These are phyloP conservation scores for Candida loeiensis DNA, from an alignment of 805 yeast genomes.

Conservation along the genomic window DNA sequence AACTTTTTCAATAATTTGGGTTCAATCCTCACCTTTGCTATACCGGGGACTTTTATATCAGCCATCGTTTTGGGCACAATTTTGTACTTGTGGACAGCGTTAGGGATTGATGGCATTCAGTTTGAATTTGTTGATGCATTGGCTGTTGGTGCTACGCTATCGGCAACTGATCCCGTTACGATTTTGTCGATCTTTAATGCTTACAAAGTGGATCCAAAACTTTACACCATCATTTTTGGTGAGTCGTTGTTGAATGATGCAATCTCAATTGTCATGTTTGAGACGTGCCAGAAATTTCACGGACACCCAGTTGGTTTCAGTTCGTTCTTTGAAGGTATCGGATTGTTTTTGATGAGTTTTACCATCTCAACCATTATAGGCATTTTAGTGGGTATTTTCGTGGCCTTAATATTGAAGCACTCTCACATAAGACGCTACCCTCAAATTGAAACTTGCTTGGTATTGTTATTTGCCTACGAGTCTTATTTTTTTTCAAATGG, in stretches of 20 bases:
- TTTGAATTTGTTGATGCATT: constrained; percentile 95
- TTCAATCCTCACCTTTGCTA: constrained; percentile 88
- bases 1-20: constrained; percentile 92
- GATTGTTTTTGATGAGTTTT: constrained; percentile 88
- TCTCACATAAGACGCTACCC: constrained; percentile 92
- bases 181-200: constrained; percentile 94
- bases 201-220: constrained; percentile 95
- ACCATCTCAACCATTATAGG: constrained; percentile 90
- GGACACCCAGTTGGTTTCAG: constrained; percentile 72
- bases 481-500: constrained; percentile 98
- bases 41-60: constrained; percentile 93
- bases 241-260: constrained; percentile 96
- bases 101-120: constrained; percentile 84
- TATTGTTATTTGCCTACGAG: constrained; percentile 86
- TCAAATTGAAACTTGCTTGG: constrained; percentile 94
- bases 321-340: constrained; percentile 89
- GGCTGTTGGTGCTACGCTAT: constrained; percentile 94
- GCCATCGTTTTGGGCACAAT: constrained; percentile 89
- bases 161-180: constrained; percentile 98
- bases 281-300: constrained; percentile 94
- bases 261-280: constrained; percentile 97
- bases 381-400: constrained; percentile 77
- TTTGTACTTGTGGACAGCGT: constrained; percentile 81
- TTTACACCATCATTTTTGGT: constrained; percentile 95
- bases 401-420: constrained; percentile 87